Evolutionary conservation across 176 grass and related monocot genomes (phyloP), one percentile per base, ranked within the genome.

Genomic region (Rhynchospora tenuis): DNA sequence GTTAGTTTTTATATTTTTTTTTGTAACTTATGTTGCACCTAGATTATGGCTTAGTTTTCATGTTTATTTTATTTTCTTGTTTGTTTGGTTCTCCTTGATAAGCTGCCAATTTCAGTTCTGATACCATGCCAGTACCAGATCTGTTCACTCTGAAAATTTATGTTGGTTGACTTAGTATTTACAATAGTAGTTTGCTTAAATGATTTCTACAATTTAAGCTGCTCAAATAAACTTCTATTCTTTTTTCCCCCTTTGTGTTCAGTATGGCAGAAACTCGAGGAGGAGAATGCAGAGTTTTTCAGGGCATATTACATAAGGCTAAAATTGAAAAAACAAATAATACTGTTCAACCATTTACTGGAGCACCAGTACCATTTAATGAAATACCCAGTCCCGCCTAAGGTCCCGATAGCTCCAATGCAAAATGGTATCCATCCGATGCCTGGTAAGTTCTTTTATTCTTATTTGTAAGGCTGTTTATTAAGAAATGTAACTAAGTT

Each of bases 181-280:
- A 38, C 33, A 38, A 27, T 27, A 27, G 26, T 51, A 19, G 45
- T 24, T 10, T 74, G 9, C 65, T 44, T 15, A 74, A 73, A 46
- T 12, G 27, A 26, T 12, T 10, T 52, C 4, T 9, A 47, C 4
- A 68, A 64, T n/a, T 43, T 78, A 29, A 45, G 2, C 27, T 56
- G 44, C 70, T 47, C 17, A 22, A 50, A 48, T 26, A 14, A 23
- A 72, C 47, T 67, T 63, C 59, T 62, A 82, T 88, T 81, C 71
- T 7, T 81, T 55, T 64, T 83, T 44, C 72, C 79, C 64, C 83
- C 79, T 74, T 38, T 78, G 19, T 89, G 45, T 92, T 88, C 89
- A 99, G 97, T 99, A 78, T 99, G 97, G 97, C 93, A 99, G 84
- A 99, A 99, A 84, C 93, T 99, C 1, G 97, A 99, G 84, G 97